phyloP scores from a whole-genome alignment of 139 green algal genomes.

The Coccomyxa sp. region DNA sequence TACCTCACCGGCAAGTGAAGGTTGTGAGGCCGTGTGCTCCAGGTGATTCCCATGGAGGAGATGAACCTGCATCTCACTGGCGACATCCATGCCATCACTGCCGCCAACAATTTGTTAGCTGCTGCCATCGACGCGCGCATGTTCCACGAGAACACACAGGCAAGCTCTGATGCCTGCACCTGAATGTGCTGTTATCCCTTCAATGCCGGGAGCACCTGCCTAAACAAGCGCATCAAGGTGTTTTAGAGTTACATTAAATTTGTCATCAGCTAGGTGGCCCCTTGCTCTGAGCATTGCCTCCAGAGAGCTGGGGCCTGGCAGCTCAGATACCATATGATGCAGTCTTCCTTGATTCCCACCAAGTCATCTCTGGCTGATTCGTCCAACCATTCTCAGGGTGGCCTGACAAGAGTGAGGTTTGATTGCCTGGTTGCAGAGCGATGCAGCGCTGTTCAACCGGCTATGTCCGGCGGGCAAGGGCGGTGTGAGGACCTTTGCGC shows the following conservation, averaged over 20 bases:
- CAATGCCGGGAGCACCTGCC: too few relatives aligned
- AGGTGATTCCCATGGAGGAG: conserved; percentile 87
- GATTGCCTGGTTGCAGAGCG: conserved; percentile 27
- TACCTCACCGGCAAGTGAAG: too few relatives aligned
- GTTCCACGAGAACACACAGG: conserved; percentile 93
- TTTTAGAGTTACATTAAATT: too few relatives aligned
- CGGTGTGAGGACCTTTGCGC: conserved; percentile 77
- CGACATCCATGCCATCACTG: conserved; percentile 97
- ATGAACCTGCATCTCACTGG: conserved; percentile 94
- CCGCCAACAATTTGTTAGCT: conserved; percentile 96
- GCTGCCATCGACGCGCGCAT: conserved; percentile 93
- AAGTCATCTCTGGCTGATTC: too few relatives aligned
- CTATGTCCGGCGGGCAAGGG: conserved; percentile 67
- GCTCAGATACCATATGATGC: too few relatives aligned
- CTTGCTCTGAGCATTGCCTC: too few relatives aligned
- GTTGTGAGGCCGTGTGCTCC: not conserved
- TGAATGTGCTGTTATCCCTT: not conserved
- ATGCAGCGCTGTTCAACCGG: conserved; percentile 83
- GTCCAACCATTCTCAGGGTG: too few relatives aligned
- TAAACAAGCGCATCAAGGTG: too few relatives aligned
- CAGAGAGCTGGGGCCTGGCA: too few relatives aligned
- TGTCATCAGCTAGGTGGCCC: too few relatives aligned
- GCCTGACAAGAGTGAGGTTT: too few relatives aligned
- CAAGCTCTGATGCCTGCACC: not conserved
- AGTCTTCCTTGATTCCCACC: too few relatives aligned